Conservation (phyloP, 1,139 yeast species). For the Arxiozyma heterogenica region DNA sequence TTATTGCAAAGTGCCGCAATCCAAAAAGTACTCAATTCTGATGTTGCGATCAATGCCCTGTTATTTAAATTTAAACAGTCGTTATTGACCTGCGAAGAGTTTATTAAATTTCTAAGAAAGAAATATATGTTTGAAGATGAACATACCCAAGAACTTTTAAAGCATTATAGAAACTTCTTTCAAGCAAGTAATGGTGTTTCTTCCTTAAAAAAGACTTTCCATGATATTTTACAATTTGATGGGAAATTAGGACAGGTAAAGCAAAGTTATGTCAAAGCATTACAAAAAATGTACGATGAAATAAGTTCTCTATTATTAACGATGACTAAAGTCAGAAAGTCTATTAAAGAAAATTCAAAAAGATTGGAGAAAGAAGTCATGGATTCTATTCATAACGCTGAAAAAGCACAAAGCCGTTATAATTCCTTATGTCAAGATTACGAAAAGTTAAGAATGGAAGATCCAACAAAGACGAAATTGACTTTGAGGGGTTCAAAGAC, state of each 20-base stretch:
- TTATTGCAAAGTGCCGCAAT: constrained; percentile 40
- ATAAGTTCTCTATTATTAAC: constrained; percentile 62
- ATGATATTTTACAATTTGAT: constrained; percentile 64
- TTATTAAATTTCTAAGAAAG: constrained; percentile 67
- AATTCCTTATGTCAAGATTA: constrained; percentile 75
- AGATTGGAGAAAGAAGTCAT: constrained; percentile 73
- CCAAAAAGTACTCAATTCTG: constrained; percentile 44
- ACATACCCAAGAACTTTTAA: constrained; percentile 62
- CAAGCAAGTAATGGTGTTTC: constrained; percentile 38
- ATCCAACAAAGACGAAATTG: constrained; percentile 73
- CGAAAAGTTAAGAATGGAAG: constrained; percentile 71
- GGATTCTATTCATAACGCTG: constrained; percentile 76
- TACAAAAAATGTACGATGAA: constrained; percentile 82
- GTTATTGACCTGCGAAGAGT: constrained; percentile 74
- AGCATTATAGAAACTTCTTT: constrained; percentile 43
- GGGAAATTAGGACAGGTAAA: constrained; percentile 69
- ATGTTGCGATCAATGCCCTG: constrained; percentile 55
- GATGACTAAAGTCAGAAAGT: constrained; percentile 62
- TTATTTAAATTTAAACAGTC: constrained; percentile 70
- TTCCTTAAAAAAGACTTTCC: constrained; percentile 58
- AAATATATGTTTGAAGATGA: constrained; percentile 75
- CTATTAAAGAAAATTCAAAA: constrained; percentile 71
- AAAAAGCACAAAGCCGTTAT: constrained; percentile 79
- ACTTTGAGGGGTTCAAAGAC: constrained; percentile 70
- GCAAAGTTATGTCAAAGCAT: constrained; percentile 64